These are phyloP conservation scores for Trichosporon asahii DNA, from an alignment of 1,284 basidiomycete genomes.

Conservation along the genomic window DNA sequence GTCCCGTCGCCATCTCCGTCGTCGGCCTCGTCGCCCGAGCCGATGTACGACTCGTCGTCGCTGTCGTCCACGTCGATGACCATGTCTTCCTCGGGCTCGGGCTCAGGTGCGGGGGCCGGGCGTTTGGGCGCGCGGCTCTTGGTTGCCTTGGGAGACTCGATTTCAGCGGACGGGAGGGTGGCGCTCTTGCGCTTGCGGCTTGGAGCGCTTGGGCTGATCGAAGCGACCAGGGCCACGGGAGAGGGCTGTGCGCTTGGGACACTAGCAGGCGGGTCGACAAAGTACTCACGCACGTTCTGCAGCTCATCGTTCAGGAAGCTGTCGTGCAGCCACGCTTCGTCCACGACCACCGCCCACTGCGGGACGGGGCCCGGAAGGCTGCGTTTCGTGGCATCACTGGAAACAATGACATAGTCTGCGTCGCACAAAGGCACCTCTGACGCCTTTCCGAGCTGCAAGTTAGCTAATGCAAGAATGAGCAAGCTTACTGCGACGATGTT, in stretches of 20 bases:
- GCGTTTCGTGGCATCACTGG: background rate
- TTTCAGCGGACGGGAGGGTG: background rate
- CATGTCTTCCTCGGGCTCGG: background rate
- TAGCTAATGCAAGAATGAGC: background rate
- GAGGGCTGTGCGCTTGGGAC: too few relatives aligned
- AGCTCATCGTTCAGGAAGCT: background rate
- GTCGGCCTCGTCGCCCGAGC: background rate
- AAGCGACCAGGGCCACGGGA: too few relatives aligned
- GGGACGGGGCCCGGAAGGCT: background rate
- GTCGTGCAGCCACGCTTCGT: background rate
- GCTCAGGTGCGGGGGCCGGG: background rate
- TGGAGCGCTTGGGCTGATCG: background rate
- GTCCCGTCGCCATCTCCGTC: too few relatives aligned
- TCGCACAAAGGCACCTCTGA: background rate
- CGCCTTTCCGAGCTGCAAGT: background rate
- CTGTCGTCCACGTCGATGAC: background rate
- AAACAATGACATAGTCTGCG: background rate
- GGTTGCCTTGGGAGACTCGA: background rate
- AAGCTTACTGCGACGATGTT: background rate
- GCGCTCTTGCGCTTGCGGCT: background rate
- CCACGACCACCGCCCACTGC: background rate
- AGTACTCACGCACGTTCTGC: conserved; percentile 3
- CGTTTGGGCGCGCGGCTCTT: background rate
- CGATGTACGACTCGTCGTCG: conserved; percentile 3
- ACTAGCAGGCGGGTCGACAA: background rate